Conservation (phyloP, 2,329 filamentous ascomycete species). For the Eurotiales sp. region DNA sequence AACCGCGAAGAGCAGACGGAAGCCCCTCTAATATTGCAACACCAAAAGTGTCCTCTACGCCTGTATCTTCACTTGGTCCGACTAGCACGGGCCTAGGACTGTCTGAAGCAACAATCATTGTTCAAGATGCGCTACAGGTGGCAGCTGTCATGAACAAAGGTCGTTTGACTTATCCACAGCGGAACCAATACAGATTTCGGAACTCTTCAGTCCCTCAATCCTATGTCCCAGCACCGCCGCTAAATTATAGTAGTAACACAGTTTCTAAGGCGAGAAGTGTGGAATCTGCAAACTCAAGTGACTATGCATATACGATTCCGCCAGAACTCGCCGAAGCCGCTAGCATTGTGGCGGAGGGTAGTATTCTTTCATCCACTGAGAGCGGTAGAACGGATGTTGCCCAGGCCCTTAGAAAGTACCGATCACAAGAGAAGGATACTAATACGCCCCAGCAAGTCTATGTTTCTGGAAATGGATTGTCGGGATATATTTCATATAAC, state of each 20-base stretch:
- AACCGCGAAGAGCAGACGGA: too few species aligned
- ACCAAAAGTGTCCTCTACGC: background rate
- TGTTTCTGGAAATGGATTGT: background rate
- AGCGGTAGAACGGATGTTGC: background rate
- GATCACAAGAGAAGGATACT: background rate
- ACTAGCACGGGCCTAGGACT: background rate
- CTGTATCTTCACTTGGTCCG: background rate
- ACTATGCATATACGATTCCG: constrained; percentile 14
- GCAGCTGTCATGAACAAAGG: background rate
- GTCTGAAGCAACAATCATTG: background rate
- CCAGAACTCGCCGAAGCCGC: constrained; percentile 14
- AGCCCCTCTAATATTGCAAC: too few species aligned
- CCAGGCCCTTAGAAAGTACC: background rate
- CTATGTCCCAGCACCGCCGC: background rate
- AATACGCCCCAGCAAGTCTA: background rate
- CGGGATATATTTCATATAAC: background rate
- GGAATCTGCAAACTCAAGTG: background rate
- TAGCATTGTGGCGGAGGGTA: constrained; percentile 15
- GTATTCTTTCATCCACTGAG: background rate
- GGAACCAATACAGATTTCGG: background rate
- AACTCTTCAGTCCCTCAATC: background rate
- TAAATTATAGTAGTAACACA: background rate
- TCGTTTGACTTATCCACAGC: background rate
- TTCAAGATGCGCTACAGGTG: background rate
- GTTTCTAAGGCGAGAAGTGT: constrained; percentile 6